phyloP scores from a whole-genome alignment of 257 asterid genomes.

The Gynochthodes officinalis region DNA sequence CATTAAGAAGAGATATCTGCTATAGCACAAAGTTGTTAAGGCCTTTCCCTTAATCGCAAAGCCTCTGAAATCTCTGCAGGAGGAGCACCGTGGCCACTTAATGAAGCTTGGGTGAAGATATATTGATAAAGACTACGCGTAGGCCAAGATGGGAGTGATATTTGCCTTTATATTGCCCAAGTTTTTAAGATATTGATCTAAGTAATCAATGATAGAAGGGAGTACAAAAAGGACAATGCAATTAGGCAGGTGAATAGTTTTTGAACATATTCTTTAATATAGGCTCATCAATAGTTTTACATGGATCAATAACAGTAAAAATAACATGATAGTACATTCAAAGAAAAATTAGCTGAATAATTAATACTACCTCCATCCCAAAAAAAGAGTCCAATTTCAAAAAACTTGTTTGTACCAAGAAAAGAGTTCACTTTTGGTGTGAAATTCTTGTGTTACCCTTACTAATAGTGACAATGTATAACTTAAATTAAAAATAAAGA shows the following conservation, averaged over 20 bases:
- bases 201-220: not conserved
- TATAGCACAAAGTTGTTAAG: not conserved
- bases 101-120: not conserved
- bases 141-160: not conserved
- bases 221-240: not conserved
- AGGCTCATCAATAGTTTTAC: not conserved
- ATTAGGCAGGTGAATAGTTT: not conserved
- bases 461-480: too few relatives aligned
- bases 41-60: not conserved
- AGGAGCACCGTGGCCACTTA: not conserved
- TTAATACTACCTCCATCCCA: too few relatives aligned
- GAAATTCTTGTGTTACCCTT: too few relatives aligned
- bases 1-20: not conserved
- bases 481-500: too few relatives aligned
- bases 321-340: too few relatives aligned
- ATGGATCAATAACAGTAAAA: not conserved
- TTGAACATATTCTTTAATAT: not conserved
- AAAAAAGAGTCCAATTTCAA: too few relatives aligned
- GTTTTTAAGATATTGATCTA: not conserved
- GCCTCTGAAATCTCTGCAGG: not conserved
- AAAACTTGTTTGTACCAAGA: too few relatives aligned
- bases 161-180: not conserved
- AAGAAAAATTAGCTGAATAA: too few relatives aligned
- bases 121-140: not conserved
- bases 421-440: too few relatives aligned